phyloP scores from a whole-genome alignment of 345 rosid genomes.

The Citrus unshiu region DNA sequence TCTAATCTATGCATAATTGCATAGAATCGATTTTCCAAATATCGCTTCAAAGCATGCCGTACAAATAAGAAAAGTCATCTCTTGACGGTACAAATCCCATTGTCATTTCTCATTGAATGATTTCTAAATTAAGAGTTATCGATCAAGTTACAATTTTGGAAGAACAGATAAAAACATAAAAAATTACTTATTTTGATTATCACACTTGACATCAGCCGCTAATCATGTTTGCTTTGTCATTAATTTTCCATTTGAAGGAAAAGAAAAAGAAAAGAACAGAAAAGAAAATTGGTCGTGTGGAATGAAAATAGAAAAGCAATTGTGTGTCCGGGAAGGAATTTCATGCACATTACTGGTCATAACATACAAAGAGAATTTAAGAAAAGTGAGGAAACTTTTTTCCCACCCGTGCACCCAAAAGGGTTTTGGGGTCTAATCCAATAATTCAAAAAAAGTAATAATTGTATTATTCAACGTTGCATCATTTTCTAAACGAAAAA shows the following conservation, averaged over 20 bases:
- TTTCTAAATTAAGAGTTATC: too few species aligned
- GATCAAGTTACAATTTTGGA: too few species aligned
- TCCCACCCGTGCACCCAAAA: conserved; percentile 1
- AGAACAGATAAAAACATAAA: too few species aligned
- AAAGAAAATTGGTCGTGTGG: too few species aligned
- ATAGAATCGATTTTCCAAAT: too few species aligned
- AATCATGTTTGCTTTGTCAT: not conserved
- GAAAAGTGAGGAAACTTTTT: not conserved
- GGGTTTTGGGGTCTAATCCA: not conserved
- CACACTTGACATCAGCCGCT: not conserved
- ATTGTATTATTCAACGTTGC: not conserved
- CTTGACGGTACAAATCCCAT: not conserved
- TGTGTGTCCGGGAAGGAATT: too few species aligned
- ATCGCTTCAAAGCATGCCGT: too few species aligned
- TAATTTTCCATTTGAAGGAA: not conserved
- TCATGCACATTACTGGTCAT: not conserved
- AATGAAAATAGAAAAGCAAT: not conserved
- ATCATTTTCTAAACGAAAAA: not conserved
- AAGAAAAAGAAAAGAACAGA: too few species aligned
- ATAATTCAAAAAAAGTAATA: not conserved
- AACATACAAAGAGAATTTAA: conserved; percentile 2
- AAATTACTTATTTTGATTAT: too few species aligned
- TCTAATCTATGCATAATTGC: too few species aligned
- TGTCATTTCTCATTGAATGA: too few species aligned
- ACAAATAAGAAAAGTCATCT: not conserved